Base-by-base conservation (phyloP, 768 basidiomycete genomes). In the Punctularia strigosozonata region DNA sequence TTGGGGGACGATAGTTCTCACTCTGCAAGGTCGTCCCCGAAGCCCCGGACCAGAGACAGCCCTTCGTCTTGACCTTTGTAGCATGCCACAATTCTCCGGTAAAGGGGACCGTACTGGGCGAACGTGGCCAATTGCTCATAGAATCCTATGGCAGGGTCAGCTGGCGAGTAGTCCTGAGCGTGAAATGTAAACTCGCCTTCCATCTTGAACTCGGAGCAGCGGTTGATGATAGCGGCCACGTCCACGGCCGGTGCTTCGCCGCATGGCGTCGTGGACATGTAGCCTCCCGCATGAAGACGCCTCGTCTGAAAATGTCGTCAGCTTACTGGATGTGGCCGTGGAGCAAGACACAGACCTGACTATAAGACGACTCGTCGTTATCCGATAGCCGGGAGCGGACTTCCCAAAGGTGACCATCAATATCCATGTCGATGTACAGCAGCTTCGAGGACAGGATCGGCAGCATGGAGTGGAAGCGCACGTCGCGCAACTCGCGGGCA, bases 31-130 rank as follows among this genome's bases (percentile, higher is more conserved):
- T 28, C 26, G 8, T 15, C 26, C 8, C 15, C 26, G 26, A 8
- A 8, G 15, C 26, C 26, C 8, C 26, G 26, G 10, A 46, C 25
- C 19, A 28, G 31, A 4, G 40, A 43, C 13, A 46, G 28, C 21
- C 25, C 43, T 33, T 46, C 46, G n/a, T 44, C 43, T 15, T 44
- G 26, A 15, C 46, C 46, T 23, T 44, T 44, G 12, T 45, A 44
- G 25, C 33, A 32, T 5, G 23, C 33, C 7, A 32, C 40, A 20
- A 46, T 33, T n/a, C 46, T 25, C 31, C 36, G 40, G 39, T 39
- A 46, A 14, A 25, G 20, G 19, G 43, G 24, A 17, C 43, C 43
- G 24, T 44, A 46, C 23, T 40, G 23, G 15, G 46, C 43, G 23
- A 46, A 46, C 13, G 36, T 36, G 14, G 39, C 39, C 30, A 46